These are phyloP conservation scores for Trichophyton verrucosum DNA, from an alignment of 2,329 filamentous ascomycete genomes.

Conservation along the genomic window DNA sequence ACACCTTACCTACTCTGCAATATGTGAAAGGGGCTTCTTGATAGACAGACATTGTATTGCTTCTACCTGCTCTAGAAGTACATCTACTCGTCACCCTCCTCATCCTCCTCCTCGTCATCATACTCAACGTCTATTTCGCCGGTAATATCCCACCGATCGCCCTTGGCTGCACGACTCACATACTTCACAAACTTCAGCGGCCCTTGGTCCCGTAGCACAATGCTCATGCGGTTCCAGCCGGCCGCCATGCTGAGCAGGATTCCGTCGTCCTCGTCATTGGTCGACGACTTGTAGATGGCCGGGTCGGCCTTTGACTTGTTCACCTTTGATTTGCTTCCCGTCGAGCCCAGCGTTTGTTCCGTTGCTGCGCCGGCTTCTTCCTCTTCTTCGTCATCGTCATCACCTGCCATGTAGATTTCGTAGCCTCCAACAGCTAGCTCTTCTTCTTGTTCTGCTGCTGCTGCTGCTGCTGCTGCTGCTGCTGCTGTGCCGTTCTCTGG, in stretches of 20 bases:
- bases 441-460: constrained; percentile 20
- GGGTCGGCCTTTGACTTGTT: constrained; percentile 47
- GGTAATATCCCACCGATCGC: constrained; percentile 85
- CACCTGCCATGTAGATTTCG: constrained; percentile 79
- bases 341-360: constrained; percentile 24
- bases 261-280: constrained; percentile 56
- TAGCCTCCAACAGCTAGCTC: constrained; percentile 37
- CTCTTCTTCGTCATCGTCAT: constrained; percentile 55
- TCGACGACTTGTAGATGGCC: constrained; percentile 68
- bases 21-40: too few species aligned
- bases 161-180: constrained; percentile 66
- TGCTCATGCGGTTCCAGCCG: constrained; percentile 79
- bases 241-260: constrained; percentile 58
- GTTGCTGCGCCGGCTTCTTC: constrained; percentile 36
- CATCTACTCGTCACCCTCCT: constrained; percentile 5
- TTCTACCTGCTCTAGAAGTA: too few species aligned
- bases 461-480: constrained; percentile 24
- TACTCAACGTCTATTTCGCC: constrained; percentile 62
- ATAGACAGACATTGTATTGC: too few species aligned
- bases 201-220: constrained; percentile 78
- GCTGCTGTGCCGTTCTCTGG: constrained; percentile 21
- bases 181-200: constrained; percentile 94
- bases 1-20: too few species aligned
- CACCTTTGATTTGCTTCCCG: constrained; percentile 21
- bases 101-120: constrained; percentile 37